Percentiles rank a stretch among this genome's conserved stretches.
Evolutionary conservation across 164 flowering plant genomes (phyloP).

Genomic region (Amborella trichopoda): DNA sequence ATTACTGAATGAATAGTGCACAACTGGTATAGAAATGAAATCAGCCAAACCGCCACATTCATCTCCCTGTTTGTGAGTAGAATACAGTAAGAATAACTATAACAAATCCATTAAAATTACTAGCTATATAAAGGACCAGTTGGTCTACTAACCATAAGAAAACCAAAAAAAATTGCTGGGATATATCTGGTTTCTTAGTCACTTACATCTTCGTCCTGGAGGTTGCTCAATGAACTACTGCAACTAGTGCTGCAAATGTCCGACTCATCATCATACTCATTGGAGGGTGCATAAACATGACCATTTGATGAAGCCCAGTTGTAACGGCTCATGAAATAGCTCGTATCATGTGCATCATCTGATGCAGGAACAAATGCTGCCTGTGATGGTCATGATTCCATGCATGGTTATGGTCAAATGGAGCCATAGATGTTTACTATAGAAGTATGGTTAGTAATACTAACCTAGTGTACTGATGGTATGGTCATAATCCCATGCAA

Average conservation of each 20-base stretch:
- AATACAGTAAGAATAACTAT: no score
- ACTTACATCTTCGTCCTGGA: conserved; percentile 71
- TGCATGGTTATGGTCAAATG: neutral
- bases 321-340: conserved; percentile 92
- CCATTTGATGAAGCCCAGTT: conserved; percentile 81
- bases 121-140: no score
- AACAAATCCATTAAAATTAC: no score
- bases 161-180: neutral
- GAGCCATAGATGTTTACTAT: no score
- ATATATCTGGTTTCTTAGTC: neutral
- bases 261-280: conserved; percentile 69
- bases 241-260: conserved; percentile 42
- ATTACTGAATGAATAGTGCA: conserved; percentile 85
- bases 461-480: no score
- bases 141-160: neutral
- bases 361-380: conserved; percentile 89
- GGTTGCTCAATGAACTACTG: conserved; percentile 65
- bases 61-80: conserved; percentile 57
- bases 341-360: conserved; percentile 74
- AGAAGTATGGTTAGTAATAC: no score
- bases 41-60: conserved; percentile 79
- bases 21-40: conserved; percentile 44
- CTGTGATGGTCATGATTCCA: conserved; percentile 17
- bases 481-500: no score
- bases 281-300: conserved; percentile 28